phyloP scores from a whole-genome alignment of 805 yeast genomes.

The Candida montana region DNA sequence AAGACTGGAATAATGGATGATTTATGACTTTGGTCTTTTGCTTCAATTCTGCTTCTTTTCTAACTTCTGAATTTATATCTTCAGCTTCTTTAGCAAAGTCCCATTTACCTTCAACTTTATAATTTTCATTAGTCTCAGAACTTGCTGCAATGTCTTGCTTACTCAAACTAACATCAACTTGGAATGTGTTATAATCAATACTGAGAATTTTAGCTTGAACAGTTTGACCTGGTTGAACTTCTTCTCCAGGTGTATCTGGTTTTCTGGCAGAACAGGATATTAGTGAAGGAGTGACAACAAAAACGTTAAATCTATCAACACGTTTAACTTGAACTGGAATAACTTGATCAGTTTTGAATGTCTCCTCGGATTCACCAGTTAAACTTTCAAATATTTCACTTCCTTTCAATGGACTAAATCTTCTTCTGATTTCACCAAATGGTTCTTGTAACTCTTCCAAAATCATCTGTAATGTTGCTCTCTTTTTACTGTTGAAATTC shows the following conservation, averaged over 20 bases:
- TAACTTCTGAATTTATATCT: conserved; percentile 55
- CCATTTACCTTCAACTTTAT: conserved; percentile 67
- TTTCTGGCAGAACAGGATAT: conserved; percentile 56
- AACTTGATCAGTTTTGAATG: conserved; percentile 62
- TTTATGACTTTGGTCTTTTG: conserved; percentile 65
- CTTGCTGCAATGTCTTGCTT: conserved; percentile 57
- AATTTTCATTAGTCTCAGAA: conserved; percentile 27
- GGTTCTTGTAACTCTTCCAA: conserved; percentile 83
- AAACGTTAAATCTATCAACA: conserved; percentile 43
- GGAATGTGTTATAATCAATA: conserved; percentile 69
- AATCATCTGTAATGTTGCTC: conserved; percentile 77
- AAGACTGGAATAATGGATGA: conserved; percentile 85
- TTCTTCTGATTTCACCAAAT: conserved; percentile 78
- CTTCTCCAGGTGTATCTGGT: conserved; percentile 40
- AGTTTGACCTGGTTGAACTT: conserved; percentile 65
- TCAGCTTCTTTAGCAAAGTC: conserved; percentile 66
- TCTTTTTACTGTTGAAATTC: conserved; percentile 64
- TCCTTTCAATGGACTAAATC: conserved; percentile 58
- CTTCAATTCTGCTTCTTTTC: conserved; percentile 59
- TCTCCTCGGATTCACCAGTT: conserved; percentile 76
- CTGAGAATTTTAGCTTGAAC: conserved; percentile 74
- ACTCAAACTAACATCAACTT: conserved; percentile 67
- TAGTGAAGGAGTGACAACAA: conserved; percentile 50
- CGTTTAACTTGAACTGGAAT: conserved; percentile 71
- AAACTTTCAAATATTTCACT: conserved; percentile 80